Base-by-base conservation (phyloP, 352 stramenopile species). In the Globisporangium ultimum region DNA sequence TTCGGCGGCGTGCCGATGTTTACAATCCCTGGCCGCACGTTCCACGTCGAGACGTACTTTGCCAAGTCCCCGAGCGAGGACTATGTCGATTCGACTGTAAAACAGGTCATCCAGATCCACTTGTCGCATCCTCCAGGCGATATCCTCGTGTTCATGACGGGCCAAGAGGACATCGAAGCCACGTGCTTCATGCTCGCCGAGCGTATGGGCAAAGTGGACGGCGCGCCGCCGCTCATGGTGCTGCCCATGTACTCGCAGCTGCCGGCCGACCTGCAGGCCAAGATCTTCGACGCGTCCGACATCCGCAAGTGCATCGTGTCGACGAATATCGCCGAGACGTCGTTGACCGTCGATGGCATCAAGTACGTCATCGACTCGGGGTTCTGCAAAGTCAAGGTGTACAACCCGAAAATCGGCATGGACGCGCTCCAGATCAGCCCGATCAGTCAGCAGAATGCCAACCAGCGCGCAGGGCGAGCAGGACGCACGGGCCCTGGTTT, bases 211-310 rank as follows among this genome's bases (percentile, higher is more conserved):
- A 92, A 95, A 48, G 71, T 99, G 14, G 92, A 96, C 34, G 91
- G 93, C 43, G 86, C 94, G 4, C 92, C 94, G 18, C 96, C 96
- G 18, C 76, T 99, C 8, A 88, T 99, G 64, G 83, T 99, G 38
- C 80, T 99, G 10, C 97, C 97, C n/a, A 99, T 99, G 96, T 99
- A 99, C 76, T 99, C 94, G 45, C 96, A 99, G 70, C 84, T 99
- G 21, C 96, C 97, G 1, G 93, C 96, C 5, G 97, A 99, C 68
- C 68, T 99, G 13, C 97, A 99, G 71, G 93, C 95, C 8, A 98
- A 98, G 71, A 99, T 99, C 52, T 99, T 99, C 60, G 95, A 98
- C 64, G 88, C 93, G 2, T 97, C 94, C 3, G 89, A 97, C 34
- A 72, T 96, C 45, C 81, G 96, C 55, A 99, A 99, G 69, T 98